phyloP scores from a whole-genome alignment of 1,139 yeast species.

The Kurtzmaniella quercitrusa region DNA sequence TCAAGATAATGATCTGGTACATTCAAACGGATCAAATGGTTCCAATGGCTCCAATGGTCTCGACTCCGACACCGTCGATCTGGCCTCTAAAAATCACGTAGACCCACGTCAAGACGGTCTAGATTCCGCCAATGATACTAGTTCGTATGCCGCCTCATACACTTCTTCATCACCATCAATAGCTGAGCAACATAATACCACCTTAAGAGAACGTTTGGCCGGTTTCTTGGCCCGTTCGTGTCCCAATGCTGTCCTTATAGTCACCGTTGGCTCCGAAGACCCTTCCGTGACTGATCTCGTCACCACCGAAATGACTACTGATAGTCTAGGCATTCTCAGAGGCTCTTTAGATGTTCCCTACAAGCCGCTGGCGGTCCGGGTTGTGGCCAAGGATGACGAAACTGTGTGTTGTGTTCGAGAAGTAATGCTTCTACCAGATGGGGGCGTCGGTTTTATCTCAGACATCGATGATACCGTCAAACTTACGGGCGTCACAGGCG shows the following conservation, averaged over 20 bases:
- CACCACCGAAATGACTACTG: conserved; percentile 39
- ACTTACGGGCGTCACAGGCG: conserved; percentile 84
- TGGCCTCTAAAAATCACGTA: conserved; percentile 2
- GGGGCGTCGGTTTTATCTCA: conserved; percentile 73
- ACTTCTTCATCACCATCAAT: conserved; percentile 6
- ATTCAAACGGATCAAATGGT: conserved; percentile 12
- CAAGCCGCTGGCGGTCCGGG: conserved; percentile 49
- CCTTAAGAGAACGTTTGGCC: conserved; percentile 52
- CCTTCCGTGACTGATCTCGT: conserved; percentile 17
- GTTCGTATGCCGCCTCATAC: conserved; percentile 11
- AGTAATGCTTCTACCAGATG: conserved; percentile 34
- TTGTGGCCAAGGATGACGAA: conserved; percentile 39
- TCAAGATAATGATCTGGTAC: conserved; percentile 14
- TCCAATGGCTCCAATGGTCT: conserved; percentile 9
- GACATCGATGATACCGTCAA: conserved; percentile 96
- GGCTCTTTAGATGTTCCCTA: conserved; percentile 47
- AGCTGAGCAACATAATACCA: conserved; percentile 14
- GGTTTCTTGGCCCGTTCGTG: conserved; percentile 59
- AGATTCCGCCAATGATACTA: conserved; percentile 2
- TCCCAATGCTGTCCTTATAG: conserved; percentile 47
- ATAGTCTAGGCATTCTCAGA: conserved; percentile 57
- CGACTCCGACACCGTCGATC: conserved; percentile 5
- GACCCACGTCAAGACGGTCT: neutral
- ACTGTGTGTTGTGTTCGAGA: conserved; percentile 45
- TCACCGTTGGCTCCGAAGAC: conserved; percentile 48